Conservation (phyloP, 305 asterid species). For the Fraxinus angustifolia region DNA sequence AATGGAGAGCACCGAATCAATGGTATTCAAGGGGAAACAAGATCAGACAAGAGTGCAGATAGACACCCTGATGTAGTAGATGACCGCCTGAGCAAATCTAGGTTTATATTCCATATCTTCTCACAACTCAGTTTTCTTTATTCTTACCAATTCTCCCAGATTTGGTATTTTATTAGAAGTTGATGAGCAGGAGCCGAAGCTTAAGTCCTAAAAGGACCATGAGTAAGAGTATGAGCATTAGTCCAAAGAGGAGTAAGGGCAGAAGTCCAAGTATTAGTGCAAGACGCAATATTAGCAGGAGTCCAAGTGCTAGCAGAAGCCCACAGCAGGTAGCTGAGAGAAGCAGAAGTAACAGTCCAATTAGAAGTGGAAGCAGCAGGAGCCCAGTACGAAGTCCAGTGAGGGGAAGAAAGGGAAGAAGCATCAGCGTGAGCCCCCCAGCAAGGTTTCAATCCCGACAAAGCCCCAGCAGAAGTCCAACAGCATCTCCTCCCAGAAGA, state of each 20-base stretch:
- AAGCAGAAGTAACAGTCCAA: conserved; percentile 57
- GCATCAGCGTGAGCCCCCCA: conserved; percentile 53
- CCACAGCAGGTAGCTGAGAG: conserved; percentile 38
- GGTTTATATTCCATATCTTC: conserved; percentile 42
- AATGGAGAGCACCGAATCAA: conserved; percentile 78
- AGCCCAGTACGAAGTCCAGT: conserved; percentile 55
- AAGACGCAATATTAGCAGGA: conserved; percentile 46
- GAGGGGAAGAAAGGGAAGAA: conserved; percentile 48
- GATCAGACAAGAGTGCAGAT: conserved; percentile 51
- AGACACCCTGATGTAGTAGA: conserved; percentile 73
- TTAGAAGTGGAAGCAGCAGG: conserved; percentile 53
- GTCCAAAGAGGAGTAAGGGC: conserved; percentile 60
- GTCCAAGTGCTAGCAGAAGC: conserved; percentile 57
- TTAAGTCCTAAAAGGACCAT: conserved; percentile 48
- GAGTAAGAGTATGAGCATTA: conserved; percentile 92
- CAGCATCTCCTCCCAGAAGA: conserved; percentile 58
- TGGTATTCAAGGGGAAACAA: conserved; percentile 45
- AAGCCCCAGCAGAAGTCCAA: conserved; percentile 55
- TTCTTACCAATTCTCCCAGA: conserved; percentile 26
- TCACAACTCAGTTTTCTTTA: conserved; percentile 23
- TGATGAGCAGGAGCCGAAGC: conserved; percentile 74
- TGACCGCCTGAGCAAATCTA: conserved; percentile 74
- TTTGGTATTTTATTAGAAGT: conserved; percentile 29
- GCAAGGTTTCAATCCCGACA: conserved; percentile 41
- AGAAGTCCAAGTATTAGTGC: conserved; percentile 49